phyloP scores from a whole-genome alignment of 805 yeast genomes.

The Candida awuae region DNA sequence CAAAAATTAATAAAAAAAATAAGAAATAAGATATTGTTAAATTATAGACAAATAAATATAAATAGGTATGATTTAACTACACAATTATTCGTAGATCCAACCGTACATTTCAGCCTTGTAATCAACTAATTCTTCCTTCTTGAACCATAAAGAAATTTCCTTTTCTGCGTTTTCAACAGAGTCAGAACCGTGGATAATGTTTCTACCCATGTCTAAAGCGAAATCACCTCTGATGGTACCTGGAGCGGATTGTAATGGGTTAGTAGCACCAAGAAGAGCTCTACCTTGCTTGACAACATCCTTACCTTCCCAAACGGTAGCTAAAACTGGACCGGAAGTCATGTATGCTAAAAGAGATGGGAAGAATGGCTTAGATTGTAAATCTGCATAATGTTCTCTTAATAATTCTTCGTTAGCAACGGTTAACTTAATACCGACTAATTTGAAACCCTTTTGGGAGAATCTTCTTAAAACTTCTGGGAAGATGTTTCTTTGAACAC shows the following conservation, averaged over 20 bases:
- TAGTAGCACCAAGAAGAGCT: conserved; percentile 96
- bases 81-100: conserved; percentile 86
- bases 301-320: conserved; percentile 99
- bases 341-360: conserved; percentile 93
- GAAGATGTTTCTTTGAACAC: conserved; percentile 98
- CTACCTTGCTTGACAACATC: conserved; percentile 99
- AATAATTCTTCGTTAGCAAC: conserved; percentile 80
- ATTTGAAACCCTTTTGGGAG: conserved; percentile 95
- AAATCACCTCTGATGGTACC: conserved; percentile 99
- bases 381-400: conserved; percentile 92
- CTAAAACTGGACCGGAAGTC: conserved; percentile 97
- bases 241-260: conserved; percentile 95
- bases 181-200: conserved; percentile 99
- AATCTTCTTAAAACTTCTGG: conserved; percentile 85
- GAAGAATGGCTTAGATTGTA: conserved; percentile 95
- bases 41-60: no score
- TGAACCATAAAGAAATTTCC: conserved; percentile 97
- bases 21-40: no score
- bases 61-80: no score
- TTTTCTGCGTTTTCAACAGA: conserved; percentile 95
- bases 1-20: not conserved
- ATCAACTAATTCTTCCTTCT: conserved; percentile 88
- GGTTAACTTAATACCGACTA: conserved; percentile 89
- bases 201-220: conserved; percentile 98
- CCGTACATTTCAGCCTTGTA: conserved; percentile 79